Base-by-base conservation (phyloP, 192 early-diverging fungal genomes). In the Endogone sp. region DNA sequence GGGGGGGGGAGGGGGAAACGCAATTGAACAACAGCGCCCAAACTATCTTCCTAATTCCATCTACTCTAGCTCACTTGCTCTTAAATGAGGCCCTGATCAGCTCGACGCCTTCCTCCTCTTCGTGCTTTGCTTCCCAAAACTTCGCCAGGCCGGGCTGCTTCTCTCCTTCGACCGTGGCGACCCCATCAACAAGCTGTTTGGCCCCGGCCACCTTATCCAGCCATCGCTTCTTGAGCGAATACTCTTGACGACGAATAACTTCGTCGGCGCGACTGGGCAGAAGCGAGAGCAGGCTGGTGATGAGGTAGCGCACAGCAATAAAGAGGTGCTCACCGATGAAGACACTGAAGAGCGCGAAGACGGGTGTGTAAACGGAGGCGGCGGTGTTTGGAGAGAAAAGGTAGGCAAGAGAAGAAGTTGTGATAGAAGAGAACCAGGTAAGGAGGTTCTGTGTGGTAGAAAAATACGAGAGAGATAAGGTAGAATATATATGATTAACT, bases 401-500 rank as follows among this genome's bases (percentile, higher is more conserved):
- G 55, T 87, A 85, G 3, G 80, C 67, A 59, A 85, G 78, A 2
- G 86, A 87, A 22, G 83, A 77, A 37, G 80, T 85, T 11, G 86
- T 87, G 61, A 87, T 73, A n/a, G 86, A 84, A 24, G 86, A 83
- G 26, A 87, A 71, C 84, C 83, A 87, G 4, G 79, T 71, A 3
- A 87, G 60, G 28, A 73, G 63, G 29, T 77, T 56, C 72, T 78
- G 37, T n/a, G n/a, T n/a, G 37, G 6, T 49, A 49, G 37, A 16
- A 16, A 49, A 16, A 16, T 6, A 49, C 9, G 16, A 44, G 0
- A 49, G 37, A 54, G 2, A 54, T 29, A 37, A 2, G 57, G 32
- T 62, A 13, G 54, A 27, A 28, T 30, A 11, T 9, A n/a, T n/a
- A n/a, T n/a, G n/a, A n/a, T n/a, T n/a, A n/a, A n/a, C n/a, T n/a